Evolutionary conservation across 306 rosid species (phyloP), one percentile per base, ranked within the genome.

Genomic region (Lathyrus sativus): DNA sequence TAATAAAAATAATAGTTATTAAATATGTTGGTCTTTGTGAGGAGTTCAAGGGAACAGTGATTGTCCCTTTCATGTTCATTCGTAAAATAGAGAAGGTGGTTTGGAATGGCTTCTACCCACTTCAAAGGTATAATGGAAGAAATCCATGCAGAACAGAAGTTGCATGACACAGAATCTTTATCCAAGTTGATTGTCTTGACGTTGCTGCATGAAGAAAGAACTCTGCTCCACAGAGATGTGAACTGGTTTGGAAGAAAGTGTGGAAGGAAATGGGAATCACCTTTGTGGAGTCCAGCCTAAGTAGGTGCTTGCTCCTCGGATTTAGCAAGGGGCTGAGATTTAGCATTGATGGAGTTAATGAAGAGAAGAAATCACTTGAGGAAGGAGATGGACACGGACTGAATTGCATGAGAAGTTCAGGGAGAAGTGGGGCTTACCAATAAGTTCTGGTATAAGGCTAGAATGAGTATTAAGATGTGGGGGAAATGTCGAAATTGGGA

Each of bases 351-450:
- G 17, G 61, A 55, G 38, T 55, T 2, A 12, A 24, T 26, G 15
- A 9, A 24, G 15, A 11, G 15, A 55, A 55, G 15, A 55, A 55
- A 24, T 12, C 15, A 3, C 0, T 9, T 55, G 4, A 17, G 62
- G 5, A 26, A 55, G 62, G 39, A 28, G 11, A 28, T 56, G 28
- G 19, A 10, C 38, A 22, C 10, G 6, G 18, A 53, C 13, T 19
- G n/a, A 53, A 53, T 24, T 53, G 14, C 33, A 19, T 53, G 33
- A 19, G 58, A 53, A 53, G 58, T 53, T 22, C 58, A 53, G 14
- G 8, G 58, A 51, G 28, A 51, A 54, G 17, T 24, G 14, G 15
- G 15, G 60, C 37, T 54, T 24, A 54, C 37, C 35, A 54, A 11
- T 24, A 22, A 22, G 35, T 54, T 33, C 14, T 24, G 60, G 35